Conservation (phyloP, 805 yeast genomes). For the Torulaspora gathmanii region DNA sequence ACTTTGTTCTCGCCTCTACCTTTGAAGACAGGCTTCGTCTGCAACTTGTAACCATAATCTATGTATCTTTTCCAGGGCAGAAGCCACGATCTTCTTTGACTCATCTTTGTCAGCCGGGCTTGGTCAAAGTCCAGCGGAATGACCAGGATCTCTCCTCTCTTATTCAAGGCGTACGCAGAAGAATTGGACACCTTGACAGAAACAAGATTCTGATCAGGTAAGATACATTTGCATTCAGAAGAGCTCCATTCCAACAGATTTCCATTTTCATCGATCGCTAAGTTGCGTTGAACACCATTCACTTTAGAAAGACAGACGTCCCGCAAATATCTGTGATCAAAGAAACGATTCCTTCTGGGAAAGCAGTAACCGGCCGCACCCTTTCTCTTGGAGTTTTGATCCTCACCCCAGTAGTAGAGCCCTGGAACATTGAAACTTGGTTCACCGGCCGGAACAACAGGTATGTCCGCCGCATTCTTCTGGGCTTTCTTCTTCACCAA, state of each 20-base stretch:
- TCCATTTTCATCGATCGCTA: conserved; percentile 65
- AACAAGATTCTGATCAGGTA: conserved; percentile 45
- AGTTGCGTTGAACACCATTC: conserved; percentile 38
- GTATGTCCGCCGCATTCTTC: conserved; percentile 23
- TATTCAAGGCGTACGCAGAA: conserved; percentile 45
- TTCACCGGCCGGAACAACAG: conserved; percentile 32
- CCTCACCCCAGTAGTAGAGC: conserved; percentile 59
- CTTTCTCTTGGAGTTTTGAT: conserved; percentile 32
- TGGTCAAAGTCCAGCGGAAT: conserved; percentile 30
- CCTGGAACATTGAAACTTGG: conserved; percentile 48
- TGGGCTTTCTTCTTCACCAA: conserved; percentile 22
- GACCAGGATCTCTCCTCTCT: conserved; percentile 34
- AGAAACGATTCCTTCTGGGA: conserved; percentile 59
- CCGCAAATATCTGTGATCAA: conserved; percentile 55
- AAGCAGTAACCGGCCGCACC: conserved; percentile 35
- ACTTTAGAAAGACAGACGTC: conserved; percentile 50
- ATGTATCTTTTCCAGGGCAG: conserved; percentile 27
- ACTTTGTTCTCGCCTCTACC: conserved; percentile 47
- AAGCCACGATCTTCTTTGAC: conserved; percentile 18
- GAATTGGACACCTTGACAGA: conserved; percentile 50
- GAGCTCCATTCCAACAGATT: conserved; percentile 64
- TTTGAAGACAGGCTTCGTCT: conserved; percentile 20
- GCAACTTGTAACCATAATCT: conserved; percentile 22
- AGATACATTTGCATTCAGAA: conserved; percentile 34
- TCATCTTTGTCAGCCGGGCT: conserved; percentile 1